phyloP scores from a whole-genome alignment of 805 yeast species.

The Pichia phayaonensis region DNA sequence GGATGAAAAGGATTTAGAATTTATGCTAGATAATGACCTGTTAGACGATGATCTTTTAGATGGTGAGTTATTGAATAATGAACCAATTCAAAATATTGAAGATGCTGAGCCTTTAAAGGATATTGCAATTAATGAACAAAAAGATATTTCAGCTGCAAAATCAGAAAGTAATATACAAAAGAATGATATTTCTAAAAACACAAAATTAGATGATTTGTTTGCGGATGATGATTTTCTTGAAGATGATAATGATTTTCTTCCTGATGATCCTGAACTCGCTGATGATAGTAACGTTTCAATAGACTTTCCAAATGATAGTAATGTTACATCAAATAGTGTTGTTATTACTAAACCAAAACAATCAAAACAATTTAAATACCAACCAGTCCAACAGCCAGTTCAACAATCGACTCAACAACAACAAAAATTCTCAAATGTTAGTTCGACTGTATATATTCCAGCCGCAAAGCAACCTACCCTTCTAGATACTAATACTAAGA shows the following conservation, averaged over 20 bases:
- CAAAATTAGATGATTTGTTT: background rate
- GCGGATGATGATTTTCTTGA: background rate
- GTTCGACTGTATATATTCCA: background rate
- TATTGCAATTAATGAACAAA: background rate
- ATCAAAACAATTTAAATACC: background rate
- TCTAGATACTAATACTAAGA: background rate
- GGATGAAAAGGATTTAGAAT: slow-evolving; percentile 33
- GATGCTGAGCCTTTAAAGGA: background rate
- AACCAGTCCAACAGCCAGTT: background rate
- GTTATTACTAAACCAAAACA: background rate
- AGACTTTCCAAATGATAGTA: background rate
- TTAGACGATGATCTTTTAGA: slow-evolving; percentile 14
- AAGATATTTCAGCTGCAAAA: background rate
- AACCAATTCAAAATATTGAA: background rate
- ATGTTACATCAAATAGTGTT: background rate
- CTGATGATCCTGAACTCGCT: background rate
- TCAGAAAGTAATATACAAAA: background rate
- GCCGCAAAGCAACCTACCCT: background rate
- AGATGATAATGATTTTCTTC: background rate
- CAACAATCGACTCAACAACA: background rate
- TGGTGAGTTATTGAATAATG: background rate
- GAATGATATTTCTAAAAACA: background rate
- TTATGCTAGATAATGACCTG: slow-evolving; percentile 29
- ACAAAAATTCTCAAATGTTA: background rate
- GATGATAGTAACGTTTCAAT: background rate